A percentile compares a stretch with the other conserved stretches of the same genome.
Evolutionary conservation across 1,139 yeast genomes (phyloP).

Genomic region (Petasospora fabianii): DNA sequence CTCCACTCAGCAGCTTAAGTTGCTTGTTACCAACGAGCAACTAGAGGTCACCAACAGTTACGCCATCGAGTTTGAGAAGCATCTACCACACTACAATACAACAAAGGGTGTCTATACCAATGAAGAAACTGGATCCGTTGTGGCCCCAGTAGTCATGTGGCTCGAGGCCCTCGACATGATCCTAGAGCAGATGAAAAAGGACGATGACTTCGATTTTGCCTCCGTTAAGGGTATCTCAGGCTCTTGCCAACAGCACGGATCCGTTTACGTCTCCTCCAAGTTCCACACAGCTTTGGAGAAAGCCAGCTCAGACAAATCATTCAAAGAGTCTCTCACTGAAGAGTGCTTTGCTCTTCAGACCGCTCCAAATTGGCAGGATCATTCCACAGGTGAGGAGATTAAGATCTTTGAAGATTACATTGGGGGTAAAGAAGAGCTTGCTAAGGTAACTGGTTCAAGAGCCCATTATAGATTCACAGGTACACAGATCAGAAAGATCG

Average conservation of each 20-base stretch:
- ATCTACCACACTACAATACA: constrained; percentile 55
- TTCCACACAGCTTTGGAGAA: constrained; percentile 40
- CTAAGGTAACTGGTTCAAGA: constrained; percentile 73
- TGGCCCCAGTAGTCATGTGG: constrained; percentile 89
- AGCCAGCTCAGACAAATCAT: constrained; percentile 30
- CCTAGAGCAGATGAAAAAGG: constrained; percentile 49
- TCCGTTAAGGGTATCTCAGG: constrained; percentile 73
- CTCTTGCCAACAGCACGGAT: constrained; percentile 91
- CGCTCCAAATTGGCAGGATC: constrained; percentile 96
- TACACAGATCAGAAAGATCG: constrained; percentile 76
- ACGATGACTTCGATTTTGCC: constrained; percentile 49
- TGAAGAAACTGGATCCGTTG: constrained; percentile 50
- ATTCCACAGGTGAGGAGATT: constrained; percentile 73
- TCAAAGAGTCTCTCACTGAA: constrained; percentile 44
- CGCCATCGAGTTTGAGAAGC: constrained; percentile 69
- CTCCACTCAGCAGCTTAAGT: constrained; percentile 86
- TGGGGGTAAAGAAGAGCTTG: constrained; percentile 64
- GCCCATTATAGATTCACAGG: constrained; percentile 93
- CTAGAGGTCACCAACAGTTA: constrained; percentile 54
- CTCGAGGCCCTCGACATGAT: constrained; percentile 73
- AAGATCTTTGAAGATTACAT: constrained; percentile 54
- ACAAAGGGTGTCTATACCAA: constrained; percentile 65
- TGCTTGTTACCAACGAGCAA: constrained; percentile 57
- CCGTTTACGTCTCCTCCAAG: constrained; percentile 68
- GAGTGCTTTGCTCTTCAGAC: constrained; percentile 55